Evolutionary conservation across 495 filamentous ascomycete genomes (phyloP), one percentile per base, ranked within the genome.

Genomic region (Penicillium robsamsonii): DNA sequence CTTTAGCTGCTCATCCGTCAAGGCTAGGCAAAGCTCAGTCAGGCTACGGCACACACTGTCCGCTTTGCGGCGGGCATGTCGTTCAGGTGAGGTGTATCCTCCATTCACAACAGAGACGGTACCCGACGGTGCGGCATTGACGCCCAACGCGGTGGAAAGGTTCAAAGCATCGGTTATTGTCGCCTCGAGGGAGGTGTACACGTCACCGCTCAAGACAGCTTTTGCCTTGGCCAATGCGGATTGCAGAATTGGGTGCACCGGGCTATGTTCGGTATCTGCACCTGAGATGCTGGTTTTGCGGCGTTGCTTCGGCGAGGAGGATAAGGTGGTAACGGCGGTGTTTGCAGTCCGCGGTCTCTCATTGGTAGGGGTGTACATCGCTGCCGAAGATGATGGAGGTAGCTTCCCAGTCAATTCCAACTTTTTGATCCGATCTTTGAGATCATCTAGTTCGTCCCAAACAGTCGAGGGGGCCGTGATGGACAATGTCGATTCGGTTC

Each of bases 361-460:
- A 4, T 84, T 85, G 6, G 85, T 87, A 6, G 80, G 83, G 48
- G 81, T 84, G 0, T 90, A 88, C 46, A 94, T 87, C 4, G 87
- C 88, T 27, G 87, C 88, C 42, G 84, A 87, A 1, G 91, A 91
- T 11, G 85, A 90, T 0, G 90, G 75, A 1, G 93, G 92, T 12
- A 92, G 73, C 67, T 91, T 96, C 27, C 92, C 92, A 4, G 90
- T 95, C 50, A 93, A 68, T 67, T 98, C 94, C n/a, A 98, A 80
- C 45, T 90, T 90, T 56, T 88, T 85, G 59, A 98, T 96, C 20
- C 95, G 84, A 10, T 91, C 93, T 67, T 97, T 98, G 12, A 98
- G 75, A 51, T 97, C 95, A 61, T 98, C 94, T 18, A 98, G 74
- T 71, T 98, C 94, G 69, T 98, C 94, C 95, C 95, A 98, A 10